A percentile compares a stretch with the other conserved stretches of the same genome.
These are phyloP conservation scores for Termitomyces sp. DNA, from an alignment of 768 basidiomycete species.

Conservation along the genomic window DNA sequence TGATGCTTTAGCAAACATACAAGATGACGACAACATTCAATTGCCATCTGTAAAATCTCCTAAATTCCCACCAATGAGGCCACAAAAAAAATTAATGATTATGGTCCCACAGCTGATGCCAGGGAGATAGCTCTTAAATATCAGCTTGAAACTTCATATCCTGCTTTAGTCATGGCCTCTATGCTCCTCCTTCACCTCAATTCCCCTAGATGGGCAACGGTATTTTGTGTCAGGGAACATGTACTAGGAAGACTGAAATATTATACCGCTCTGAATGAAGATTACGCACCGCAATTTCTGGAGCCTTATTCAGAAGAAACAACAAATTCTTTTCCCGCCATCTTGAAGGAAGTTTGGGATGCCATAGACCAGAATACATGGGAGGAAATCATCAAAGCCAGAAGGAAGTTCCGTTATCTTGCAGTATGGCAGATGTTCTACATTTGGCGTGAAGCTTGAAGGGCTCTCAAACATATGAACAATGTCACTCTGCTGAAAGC, in stretches of 20 bases:
- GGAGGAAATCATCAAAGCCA: background rate
- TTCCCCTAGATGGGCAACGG: background rate
- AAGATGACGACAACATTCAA: background rate
- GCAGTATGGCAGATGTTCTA: constrained; percentile 11
- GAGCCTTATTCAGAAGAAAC: background rate
- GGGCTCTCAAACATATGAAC: constrained; percentile 1
- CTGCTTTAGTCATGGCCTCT: background rate
- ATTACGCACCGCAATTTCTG: no score
- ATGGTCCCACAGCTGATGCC: no score
- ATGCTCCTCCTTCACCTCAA: background rate
- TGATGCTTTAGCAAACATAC: background rate
- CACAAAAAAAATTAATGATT: no score
- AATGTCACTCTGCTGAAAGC: background rate
- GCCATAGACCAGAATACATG: no score
- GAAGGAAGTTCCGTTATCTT: background rate
- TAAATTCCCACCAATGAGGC: background rate
- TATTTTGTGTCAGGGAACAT: background rate
- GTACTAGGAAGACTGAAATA: background rate
- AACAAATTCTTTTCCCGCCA: background rate
- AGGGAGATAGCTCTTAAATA: background rate
- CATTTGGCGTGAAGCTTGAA: background rate
- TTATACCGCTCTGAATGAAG: background rate
- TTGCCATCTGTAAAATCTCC: no score
- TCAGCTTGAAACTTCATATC: background rate
- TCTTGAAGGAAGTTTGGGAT: background rate